These are phyloP conservation scores for Suhomyces pyralidae DNA, from an alignment of 805 yeast species.

Conservation along the genomic window DNA sequence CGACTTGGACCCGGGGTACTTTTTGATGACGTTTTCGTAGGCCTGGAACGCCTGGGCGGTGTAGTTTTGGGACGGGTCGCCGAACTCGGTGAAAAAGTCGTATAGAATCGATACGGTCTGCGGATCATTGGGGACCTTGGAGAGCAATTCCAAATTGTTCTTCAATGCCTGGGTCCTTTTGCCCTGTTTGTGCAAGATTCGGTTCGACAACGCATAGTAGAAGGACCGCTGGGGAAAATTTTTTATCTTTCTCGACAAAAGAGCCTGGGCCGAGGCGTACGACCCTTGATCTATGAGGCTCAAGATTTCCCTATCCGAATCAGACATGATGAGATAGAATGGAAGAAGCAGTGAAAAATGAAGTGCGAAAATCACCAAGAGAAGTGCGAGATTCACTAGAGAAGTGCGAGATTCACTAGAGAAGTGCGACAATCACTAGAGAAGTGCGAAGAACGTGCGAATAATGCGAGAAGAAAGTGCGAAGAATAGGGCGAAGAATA, in stretches of 20 bases:
- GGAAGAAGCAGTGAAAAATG: background rate
- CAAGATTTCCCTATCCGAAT: constrained; percentile 28
- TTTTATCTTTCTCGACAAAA: constrained; percentile 46
- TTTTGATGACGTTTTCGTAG: constrained; percentile 57
- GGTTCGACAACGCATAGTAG: constrained; percentile 46
- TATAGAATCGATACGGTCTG: constrained; percentile 49
- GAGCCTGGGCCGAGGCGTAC: constrained; percentile 50
- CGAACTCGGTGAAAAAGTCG: constrained; percentile 35
- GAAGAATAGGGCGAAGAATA: no score
- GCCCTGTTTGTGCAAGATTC: constrained; percentile 32
- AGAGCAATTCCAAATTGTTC: constrained; percentile 24
- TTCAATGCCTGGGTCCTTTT: constrained; percentile 29
- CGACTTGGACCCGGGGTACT: constrained; percentile 43
- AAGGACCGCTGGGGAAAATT: constrained; percentile 58
- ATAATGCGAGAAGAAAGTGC: no score
- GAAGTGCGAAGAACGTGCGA: background rate
- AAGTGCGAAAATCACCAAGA: background rate
- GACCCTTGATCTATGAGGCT: constrained; percentile 52
- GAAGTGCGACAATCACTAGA: no score
- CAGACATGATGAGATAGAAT: background rate
- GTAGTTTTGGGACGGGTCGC: constrained; percentile 6
- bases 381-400: no score
- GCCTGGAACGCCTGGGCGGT: constrained; percentile 41
- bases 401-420: no score
- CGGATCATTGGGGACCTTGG: constrained; percentile 52